These are phyloP conservation scores for Hypoxylon cercidicola DNA, from an alignment of 495 filamentous ascomycete species.

Conservation along the genomic window DNA sequence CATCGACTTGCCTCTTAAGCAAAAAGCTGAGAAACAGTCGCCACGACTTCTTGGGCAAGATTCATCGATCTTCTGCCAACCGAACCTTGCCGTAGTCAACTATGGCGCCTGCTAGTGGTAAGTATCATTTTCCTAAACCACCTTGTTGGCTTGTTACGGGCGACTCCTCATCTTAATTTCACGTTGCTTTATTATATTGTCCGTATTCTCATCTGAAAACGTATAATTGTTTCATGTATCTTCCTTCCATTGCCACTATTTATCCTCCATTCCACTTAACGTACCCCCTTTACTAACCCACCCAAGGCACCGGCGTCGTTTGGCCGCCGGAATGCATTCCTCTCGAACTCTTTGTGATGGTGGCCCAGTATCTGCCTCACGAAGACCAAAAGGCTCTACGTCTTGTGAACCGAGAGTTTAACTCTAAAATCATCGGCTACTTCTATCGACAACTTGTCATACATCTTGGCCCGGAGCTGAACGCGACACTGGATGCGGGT, in stretches of 20 bases:
- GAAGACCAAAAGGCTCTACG: slow-evolving; percentile 62
- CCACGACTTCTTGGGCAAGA: neutral
- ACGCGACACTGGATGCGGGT: slow-evolving; percentile 50
- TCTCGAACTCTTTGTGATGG: slow-evolving; percentile 60
- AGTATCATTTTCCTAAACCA: neutral
- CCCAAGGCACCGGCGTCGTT: neutral
- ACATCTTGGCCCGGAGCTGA: slow-evolving; percentile 63
- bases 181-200: too few relatives aligned
- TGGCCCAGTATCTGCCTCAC: slow-evolving; percentile 53
- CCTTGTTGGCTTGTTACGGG: neutral
- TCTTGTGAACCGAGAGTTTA: slow-evolving; percentile 61
- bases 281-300: slow-evolving; percentile 15
- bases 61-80: neutral
- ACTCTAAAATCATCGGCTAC: slow-evolving; percentile 9
- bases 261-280: too few relatives aligned
- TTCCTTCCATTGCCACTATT: too few relatives aligned
- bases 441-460: slow-evolving; percentile 64
- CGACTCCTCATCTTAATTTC: too few relatives aligned
- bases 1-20: neutral
- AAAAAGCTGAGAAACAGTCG: neutral
- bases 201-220: too few relatives aligned
- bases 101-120: neutral
- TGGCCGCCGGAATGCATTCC: slow-evolving; percentile 59
- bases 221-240: too few relatives aligned
- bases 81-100: neutral